These are phyloP conservation scores for Dryas alaskensis DNA, from an alignment of 306 rosid genomes.

Conservation along the genomic window DNA sequence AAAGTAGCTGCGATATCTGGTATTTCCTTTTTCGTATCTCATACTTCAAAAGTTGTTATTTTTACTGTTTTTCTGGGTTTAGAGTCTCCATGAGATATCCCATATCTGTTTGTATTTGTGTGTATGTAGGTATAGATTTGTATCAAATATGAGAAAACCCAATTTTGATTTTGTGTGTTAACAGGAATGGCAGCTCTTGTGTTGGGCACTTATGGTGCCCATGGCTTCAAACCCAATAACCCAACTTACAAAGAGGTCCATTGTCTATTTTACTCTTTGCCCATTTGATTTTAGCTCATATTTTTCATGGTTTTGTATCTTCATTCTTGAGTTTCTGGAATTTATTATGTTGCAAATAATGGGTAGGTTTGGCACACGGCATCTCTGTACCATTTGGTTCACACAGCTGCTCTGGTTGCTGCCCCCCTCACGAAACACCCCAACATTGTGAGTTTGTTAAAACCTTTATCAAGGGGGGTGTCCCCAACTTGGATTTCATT, in stretches of 20 bases:
- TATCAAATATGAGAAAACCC: slow-evolving; percentile 1
- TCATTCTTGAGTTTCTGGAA: not conserved
- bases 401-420: slow-evolving; percentile 78
- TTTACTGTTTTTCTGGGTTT: not conserved
- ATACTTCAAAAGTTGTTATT: not conserved
- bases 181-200: slow-evolving; percentile 89
- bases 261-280: slow-evolving; percentile 2
- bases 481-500: too few relatives aligned
- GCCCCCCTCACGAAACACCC: slow-evolving; percentile 78
- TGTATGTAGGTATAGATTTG: not conserved
- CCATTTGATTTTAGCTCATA: slow-evolving; percentile 16
- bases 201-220: slow-evolving; percentile 88
- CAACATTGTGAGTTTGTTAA: slow-evolving; percentile 54
- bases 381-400: slow-evolving; percentile 89
- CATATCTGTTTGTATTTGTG: not conserved
- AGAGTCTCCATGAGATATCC: not conserved
- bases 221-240: slow-evolving; percentile 76
- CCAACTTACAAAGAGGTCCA: slow-evolving; percentile 69
- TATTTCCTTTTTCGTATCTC: slow-evolving; percentile 16
- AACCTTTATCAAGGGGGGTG: not conserved
- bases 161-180: slow-evolving; percentile 15
- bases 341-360: not conserved
- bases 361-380: slow-evolving; percentile 93
- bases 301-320: not conserved
- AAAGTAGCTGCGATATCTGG: slow-evolving; percentile 89